These are phyloP conservation scores for Cynanchum wilfordii DNA, from an alignment of 257 asterid genomes.

Conservation along the genomic window DNA sequence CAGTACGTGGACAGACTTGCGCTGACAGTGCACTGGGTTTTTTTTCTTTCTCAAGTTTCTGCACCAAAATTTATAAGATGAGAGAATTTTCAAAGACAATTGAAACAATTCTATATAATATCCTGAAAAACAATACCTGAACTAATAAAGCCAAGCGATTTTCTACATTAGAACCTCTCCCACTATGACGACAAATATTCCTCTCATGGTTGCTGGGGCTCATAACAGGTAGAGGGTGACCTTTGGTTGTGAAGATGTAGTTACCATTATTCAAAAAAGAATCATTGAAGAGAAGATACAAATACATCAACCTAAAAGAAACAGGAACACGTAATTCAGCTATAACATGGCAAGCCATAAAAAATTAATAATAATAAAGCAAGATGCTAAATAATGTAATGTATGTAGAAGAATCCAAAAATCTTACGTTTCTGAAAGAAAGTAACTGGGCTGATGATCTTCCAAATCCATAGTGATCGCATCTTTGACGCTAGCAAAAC, in stretches of 20 bases:
- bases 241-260: conserved; percentile 91
- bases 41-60: conserved; percentile 38
- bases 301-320: conserved; percentile 73
- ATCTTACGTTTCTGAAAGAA: conserved; percentile 91
- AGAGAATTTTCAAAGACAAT: too few relatives aligned
- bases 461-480: conserved; percentile 85
- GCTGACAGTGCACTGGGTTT: conserved; percentile 73
- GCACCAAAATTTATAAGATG: conserved; percentile 9
- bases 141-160: conserved; percentile 61
- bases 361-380: too few relatives aligned
- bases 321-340: conserved; percentile 2
- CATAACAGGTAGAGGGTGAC: conserved; percentile 85
- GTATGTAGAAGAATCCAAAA: not conserved
- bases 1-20: conserved; percentile 60
- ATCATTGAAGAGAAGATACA: conserved; percentile 85
- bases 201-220: conserved; percentile 84
- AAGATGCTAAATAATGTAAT: too few relatives aligned
- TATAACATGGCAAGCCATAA: not conserved
- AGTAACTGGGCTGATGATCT: conserved; percentile 97
- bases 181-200: conserved; percentile 35
- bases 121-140: conserved; percentile 56
- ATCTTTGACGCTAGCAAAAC: conserved; percentile 91
- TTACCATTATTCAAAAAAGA: conserved; percentile 59
- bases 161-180: conserved; percentile 40
- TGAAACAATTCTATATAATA: too few relatives aligned